A percentile compares a stretch with the other conserved stretches of the same genome.
Evolutionary conservation across 441 rosid species (phyloP).

Genomic region (Brassica hybrid): DNA sequence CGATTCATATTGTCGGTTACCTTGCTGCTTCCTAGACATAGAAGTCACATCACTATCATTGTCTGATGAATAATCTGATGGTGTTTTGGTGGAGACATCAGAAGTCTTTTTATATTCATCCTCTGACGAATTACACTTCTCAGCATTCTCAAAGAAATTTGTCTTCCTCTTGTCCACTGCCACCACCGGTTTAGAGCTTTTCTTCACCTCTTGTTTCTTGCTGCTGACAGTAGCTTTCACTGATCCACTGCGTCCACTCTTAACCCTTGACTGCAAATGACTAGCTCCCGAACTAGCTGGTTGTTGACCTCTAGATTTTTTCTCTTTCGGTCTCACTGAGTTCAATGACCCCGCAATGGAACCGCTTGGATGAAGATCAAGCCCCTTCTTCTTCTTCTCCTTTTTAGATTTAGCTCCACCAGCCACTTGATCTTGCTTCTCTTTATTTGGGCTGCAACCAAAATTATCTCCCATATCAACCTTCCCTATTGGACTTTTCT

Average conservation of each 20-base stretch:
- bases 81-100: constrained; percentile 30
- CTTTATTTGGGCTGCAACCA: constrained; percentile 10
- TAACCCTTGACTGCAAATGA: constrained; percentile 19
- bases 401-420: constrained; percentile 21
- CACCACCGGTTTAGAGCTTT: constrained; percentile 2
- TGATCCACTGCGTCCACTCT: constrained; percentile 15
- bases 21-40: constrained; percentile 24
- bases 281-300: constrained; percentile 35
- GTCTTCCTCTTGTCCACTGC: constrained; percentile 17
- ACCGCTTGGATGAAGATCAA: constrained; percentile 16
- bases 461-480: constrained; percentile 33
- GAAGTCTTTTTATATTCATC: constrained; percentile 23
- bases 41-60: constrained; percentile 43
- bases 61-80: constrained; percentile 27
- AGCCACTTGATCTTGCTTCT: constrained; percentile 31
- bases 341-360: constrained; percentile 26
- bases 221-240: constrained; percentile 2
- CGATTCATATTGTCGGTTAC: background rate
- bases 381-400: constrained; percentile 24
- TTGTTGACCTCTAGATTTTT: constrained; percentile 21
- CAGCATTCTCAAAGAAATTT: constrained; percentile 30
- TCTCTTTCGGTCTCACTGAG: constrained; percentile 35
- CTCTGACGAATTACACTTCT: constrained; percentile 12
- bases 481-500: constrained; percentile 13
- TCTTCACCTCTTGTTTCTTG: constrained; percentile 22